Base-by-base conservation (phyloP, 164 flowering plant species). In the Vitis rotundifolia region DNA sequence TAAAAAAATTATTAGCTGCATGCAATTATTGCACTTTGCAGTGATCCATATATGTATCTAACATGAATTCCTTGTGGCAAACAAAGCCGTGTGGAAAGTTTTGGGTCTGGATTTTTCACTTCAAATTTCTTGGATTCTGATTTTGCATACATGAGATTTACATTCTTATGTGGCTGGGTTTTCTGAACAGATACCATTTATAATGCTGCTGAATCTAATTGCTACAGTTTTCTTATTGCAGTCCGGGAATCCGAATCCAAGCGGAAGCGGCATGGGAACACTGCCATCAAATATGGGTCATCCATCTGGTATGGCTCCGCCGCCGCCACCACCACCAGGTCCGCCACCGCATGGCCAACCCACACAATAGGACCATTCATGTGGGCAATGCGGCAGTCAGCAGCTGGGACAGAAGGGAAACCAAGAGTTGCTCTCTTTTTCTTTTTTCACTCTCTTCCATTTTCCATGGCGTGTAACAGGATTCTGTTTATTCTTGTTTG, bases 311-410 rank as follows among this genome's bases (percentile, higher is more conserved):
- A 71, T 85, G 80, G 90, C 85, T 26, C 93, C 88, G 9, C 91
- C n/a, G n/a, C n/a, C 91, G 0, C 79, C 81, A 19, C 82, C 78
- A 16, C 92, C 92, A 5, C 93, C 90, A 13, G 92, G 90, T 19
- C 94, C 87, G 29, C 91, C 91, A 29, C 92, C 88, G 14, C 92
- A 87, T 67, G 75, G 79, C 59, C 84, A 88, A 53, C 19, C 69
- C 13, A 89, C 78, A 28, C 86, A 86, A 61, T 87, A 81, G 44
- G 80, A 57, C 68, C 13, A 13, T n/a, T 63, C 29, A 49, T 63
- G 63, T 68, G 26, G 55, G 58, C 49, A 15, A 49, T 16, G 54
- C 14, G 7, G 31, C 53, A 16, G 54, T 19, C 66, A n/a, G n/a
- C n/a, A n/a, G 66, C 53, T 47, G 44, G 54, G 9, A 49, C n/a